A percentile compares a stretch with the other conserved stretches of the same genome.
Evolutionary conservation across 2,329 filamentous ascomycete genomes (phyloP).

Genomic region (Aaosphaeria pasadenensis): DNA sequence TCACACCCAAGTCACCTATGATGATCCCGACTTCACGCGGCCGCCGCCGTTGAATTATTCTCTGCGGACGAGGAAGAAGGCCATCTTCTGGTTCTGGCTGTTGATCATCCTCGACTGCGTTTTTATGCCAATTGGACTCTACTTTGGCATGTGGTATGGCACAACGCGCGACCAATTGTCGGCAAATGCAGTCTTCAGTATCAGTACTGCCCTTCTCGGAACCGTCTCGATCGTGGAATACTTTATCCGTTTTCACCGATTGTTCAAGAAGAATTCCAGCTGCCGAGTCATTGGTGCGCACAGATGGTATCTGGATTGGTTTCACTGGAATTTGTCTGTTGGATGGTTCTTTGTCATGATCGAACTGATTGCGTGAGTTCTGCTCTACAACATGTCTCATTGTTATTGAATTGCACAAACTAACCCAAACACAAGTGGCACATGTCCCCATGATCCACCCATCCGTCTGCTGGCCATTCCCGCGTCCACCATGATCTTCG

Average conservation of each 20-base stretch:
- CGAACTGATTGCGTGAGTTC: constrained; percentile 50
- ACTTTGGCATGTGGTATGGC: constrained; percentile 60
- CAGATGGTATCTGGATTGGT: constrained; percentile 51
- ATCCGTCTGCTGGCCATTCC: constrained; percentile 55
- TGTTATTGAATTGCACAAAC: constrained; percentile 4
- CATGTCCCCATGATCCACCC: constrained; percentile 45
- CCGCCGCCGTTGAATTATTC: constrained; percentile 57
- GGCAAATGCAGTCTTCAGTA: constrained; percentile 52
- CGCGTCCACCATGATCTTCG: constrained; percentile 50
- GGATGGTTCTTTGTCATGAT: constrained; percentile 57
- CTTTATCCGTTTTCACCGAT: constrained; percentile 46
- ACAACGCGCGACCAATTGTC: constrained; percentile 45
- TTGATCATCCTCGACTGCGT: constrained; percentile 59
- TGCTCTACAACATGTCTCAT: background rate
- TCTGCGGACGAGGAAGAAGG: constrained; percentile 52
- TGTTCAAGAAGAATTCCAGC: constrained; percentile 52
- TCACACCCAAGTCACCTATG: constrained; percentile 40
- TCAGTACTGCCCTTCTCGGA: constrained; percentile 53
- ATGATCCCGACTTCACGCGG: constrained; percentile 38
- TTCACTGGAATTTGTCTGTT: constrained; percentile 56
- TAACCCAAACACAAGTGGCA: constrained; percentile 35
- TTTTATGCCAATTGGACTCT: constrained; percentile 57
- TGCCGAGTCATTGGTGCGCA: constrained; percentile 51
- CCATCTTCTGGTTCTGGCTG: constrained; percentile 58
- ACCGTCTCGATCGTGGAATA: constrained; percentile 55